Base-by-base conservation (phyloP, 768 basidiomycete genomes). In the Trametes cingulata region DNA sequence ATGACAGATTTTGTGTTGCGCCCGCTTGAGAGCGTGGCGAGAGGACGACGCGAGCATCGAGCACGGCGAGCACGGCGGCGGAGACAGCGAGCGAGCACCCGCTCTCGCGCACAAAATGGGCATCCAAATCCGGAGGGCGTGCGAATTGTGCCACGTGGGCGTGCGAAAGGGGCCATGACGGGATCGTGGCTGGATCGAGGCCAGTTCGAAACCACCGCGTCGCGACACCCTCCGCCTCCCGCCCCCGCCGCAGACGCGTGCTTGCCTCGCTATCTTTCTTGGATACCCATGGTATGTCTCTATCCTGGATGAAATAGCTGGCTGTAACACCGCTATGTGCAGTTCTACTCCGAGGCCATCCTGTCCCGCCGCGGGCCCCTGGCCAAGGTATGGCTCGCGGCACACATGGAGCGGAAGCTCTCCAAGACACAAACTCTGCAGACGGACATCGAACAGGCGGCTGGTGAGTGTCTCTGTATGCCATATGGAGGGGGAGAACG, bases 381-480 rank as follows among this genome's bases (percentile, higher is more conserved):
- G 39, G 96, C 94, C 36, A 93, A 89, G 78, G 94, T 99, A 80
- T 99, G 97, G 97, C 88, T 99, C 54, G 95, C 96, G 41, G 96
- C 97, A 1, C 96, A 98, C 81, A 95, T 96, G 87, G 95, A 98
- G 75, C 86, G 93, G 69, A 98, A 98, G 78, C 86, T 99, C 69
- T 94, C 92, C 67, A 99, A 98, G 76, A 87, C 89, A 25, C 93
- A 96, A 73, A 94, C 96, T 1, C 77, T 97, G 2, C 91, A 95
- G 70, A 95, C 95, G 0, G 93, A 97, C 74, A 97, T 99, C 53
- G 93, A 90, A 65, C 86, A 98, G 72, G 91, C 92, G 55, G 93
- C 96, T 66, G 92, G 93, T 88, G 65, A 65, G 88, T 78, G 55
- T 40, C 62, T 17, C 5, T 45, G 13, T n/a, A 37, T 14, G 8